Base-by-base conservation (phyloP, 73 alveolate species). In the Effrenium voratum region DNA sequence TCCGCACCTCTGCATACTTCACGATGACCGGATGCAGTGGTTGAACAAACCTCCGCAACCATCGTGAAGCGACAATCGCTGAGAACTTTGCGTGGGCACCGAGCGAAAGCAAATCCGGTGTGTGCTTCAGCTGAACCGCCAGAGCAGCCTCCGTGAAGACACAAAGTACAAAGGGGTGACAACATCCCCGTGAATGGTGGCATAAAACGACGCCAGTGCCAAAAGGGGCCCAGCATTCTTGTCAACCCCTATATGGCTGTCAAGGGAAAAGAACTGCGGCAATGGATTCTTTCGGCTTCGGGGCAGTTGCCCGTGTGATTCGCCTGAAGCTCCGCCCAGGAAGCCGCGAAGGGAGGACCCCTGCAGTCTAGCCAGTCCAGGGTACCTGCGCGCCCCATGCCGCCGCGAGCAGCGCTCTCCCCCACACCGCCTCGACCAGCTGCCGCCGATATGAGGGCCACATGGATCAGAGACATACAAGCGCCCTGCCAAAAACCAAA, bases 11-110 rank as follows among this genome's bases (percentile, higher is more conserved):
- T 4, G 34, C 36, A 72, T 68, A 41, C 97, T 66, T 45, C 72
- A 70, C 87, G 43, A 90, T 36, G n/a, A 46, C 34, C 1, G 97
- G 97, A 13, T 86, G 97, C 28, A 90, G 97, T 19, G 97, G 97
- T n/a, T 52, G 97, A 4, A 44, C 82, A 36, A 72, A 13, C 82
- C 82, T 72, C 6, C 10, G 10, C 2, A 26, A 32, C 59, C 41
- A 0, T 10, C 28, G 52, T 19, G 38, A 28, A 26, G n/a, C n/a
- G n/a, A n/a, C n/a, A n/a, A n/a, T n/a, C n/a, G n/a, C n/a, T n/a
- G n/a, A n/a, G n/a, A n/a, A n/a, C n/a, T n/a, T n/a, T n/a, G n/a
- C n/a, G n/a, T n/a, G n/a, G n/a, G n/a, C n/a, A n/a, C n/a, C n/a
- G n/a, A n/a, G n/a, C n/a, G n/a, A n/a, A n/a, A n/a, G n/a, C n/a